Evolutionary conservation across 2,329 filamentous ascomycete species (phyloP).

Genomic region (Aspergillus floridensis): DNA sequence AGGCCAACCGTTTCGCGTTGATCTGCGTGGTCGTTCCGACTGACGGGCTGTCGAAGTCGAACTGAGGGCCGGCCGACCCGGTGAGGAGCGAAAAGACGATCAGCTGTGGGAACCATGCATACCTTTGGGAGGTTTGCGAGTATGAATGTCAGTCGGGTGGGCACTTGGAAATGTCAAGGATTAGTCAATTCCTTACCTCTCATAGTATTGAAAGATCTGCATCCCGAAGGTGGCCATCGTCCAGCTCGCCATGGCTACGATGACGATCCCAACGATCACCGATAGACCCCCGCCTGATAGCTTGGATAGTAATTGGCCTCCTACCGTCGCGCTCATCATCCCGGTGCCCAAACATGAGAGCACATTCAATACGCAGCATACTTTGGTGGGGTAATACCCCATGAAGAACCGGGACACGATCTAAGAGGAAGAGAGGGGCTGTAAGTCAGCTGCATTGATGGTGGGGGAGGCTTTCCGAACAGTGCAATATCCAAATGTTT

Average conservation of each 20-base stretch:
- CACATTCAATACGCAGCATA: conserved; percentile 42
- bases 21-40: conserved; percentile 26
- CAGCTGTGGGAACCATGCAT: conserved; percentile 43
- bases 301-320: conserved; percentile 45
- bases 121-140: conserved; percentile 19
- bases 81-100: conserved; percentile 41
- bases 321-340: conserved; percentile 44
- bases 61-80: conserved; percentile 38
- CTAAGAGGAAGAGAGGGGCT: conserved; percentile 24
- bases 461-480: not conserved
- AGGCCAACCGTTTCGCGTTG: conserved; percentile 38
- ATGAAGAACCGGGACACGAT: conserved; percentile 44
- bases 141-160: not conserved
- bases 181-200: conserved; percentile 30
- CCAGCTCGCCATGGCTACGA: conserved; percentile 36
- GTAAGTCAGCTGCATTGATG: not conserved
- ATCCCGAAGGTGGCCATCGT: conserved; percentile 42
- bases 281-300: conserved; percentile 39
- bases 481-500: too few relatives aligned
- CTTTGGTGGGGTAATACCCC: conserved; percentile 44
- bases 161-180: not conserved
- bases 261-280: conserved; percentile 40
- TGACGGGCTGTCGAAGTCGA: conserved; percentile 33
- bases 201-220: conserved; percentile 44
- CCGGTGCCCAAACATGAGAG: conserved; percentile 45